phyloP scores from a whole-genome alignment of 2,329 filamentous ascomycete species.

The Aspergillus latus region DNA sequence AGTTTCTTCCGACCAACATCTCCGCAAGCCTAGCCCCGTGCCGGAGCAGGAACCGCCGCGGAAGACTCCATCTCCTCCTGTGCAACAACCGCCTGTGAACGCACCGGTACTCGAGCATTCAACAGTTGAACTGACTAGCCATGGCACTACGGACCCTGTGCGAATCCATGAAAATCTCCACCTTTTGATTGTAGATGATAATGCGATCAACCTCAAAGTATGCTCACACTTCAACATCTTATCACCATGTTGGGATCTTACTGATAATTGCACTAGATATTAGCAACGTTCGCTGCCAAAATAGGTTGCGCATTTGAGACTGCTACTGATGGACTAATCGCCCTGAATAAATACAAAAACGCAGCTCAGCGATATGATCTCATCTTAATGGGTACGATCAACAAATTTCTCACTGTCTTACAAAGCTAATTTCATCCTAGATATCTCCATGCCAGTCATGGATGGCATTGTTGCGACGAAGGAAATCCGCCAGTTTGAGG shows the following conservation, averaged over 20 bases:
- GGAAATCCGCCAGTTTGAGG: constrained; percentile 38
- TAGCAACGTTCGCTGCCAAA: constrained; percentile 39
- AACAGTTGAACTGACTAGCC: not conserved
- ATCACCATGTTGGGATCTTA: not conserved
- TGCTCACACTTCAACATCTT: too few relatives aligned
- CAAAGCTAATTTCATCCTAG: constrained; percentile 25
- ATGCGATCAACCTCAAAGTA: constrained; percentile 40
- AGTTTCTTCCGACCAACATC: not conserved
- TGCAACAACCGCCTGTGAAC: not conserved
- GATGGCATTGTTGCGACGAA: constrained; percentile 44
- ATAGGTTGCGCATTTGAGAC: constrained; percentile 34
- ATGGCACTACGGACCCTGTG: not conserved
- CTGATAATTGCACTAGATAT: constrained; percentile 21
- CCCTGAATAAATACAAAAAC: constrained; percentile 35
- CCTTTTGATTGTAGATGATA: constrained; percentile 43
- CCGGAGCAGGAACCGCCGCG: too few relatives aligned
- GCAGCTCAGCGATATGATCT: constrained; percentile 33
- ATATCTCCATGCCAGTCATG: constrained; percentile 46
- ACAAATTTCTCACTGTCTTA: not conserved
- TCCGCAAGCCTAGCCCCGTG: not conserved
- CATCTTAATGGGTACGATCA: constrained; percentile 31
- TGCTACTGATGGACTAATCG: constrained; percentile 39
- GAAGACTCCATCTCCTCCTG: not conserved
- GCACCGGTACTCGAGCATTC: not conserved
- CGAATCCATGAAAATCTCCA: constrained; percentile 11